Evolutionary conservation across 257 asterid genomes (phyloP).

Genomic region (Phtheirospermum japonicum): DNA sequence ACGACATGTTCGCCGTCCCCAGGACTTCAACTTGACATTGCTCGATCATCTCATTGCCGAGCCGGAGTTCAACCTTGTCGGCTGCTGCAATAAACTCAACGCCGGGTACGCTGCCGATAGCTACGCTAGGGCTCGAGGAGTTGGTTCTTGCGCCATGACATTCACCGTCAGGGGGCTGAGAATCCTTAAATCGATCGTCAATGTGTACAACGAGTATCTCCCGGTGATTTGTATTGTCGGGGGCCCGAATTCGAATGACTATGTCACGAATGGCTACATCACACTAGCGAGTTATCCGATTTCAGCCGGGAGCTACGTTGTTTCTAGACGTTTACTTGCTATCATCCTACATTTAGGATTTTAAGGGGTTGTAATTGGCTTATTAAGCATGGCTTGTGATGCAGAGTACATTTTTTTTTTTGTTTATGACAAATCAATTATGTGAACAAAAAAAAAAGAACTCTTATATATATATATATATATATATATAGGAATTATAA

Average conservation of each 20-base stretch:
- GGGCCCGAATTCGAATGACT: slow-evolving; percentile 46
- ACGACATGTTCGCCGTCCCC: slow-evolving; percentile 35
- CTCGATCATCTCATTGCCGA: slow-evolving; percentile 41
- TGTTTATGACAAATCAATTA: no score
- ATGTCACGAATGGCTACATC: slow-evolving; percentile 41
- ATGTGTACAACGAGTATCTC: slow-evolving; percentile 40
- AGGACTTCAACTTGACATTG: slow-evolving; percentile 21
- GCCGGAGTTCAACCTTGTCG: no score
- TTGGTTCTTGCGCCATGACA: slow-evolving; percentile 43
- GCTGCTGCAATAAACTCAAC: no score
- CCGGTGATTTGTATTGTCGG: slow-evolving; percentile 46
- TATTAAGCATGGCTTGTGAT: no score
- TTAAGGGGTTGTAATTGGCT: no score
- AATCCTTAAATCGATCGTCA: slow-evolving; percentile 41
- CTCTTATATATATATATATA: no score
- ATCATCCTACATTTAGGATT: no score
- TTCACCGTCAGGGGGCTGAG: no score
- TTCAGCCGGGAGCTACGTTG: slow-evolving; percentile 43
- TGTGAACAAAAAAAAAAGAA: no score
- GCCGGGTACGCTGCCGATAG: slow-evolving; percentile 48
- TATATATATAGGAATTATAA: no score
- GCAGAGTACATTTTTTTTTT: no score
- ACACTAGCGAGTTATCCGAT: slow-evolving; percentile 42
- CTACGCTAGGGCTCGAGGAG: slow-evolving; percentile 41
- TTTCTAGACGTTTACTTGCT: slow-evolving; percentile 43